Percentiles rank a stretch among this genome's conserved stretches.
These are phyloP conservation scores for Yamadazyma taylorii DNA, from an alignment of 1,139 yeast genomes.

Conservation along the genomic window DNA sequence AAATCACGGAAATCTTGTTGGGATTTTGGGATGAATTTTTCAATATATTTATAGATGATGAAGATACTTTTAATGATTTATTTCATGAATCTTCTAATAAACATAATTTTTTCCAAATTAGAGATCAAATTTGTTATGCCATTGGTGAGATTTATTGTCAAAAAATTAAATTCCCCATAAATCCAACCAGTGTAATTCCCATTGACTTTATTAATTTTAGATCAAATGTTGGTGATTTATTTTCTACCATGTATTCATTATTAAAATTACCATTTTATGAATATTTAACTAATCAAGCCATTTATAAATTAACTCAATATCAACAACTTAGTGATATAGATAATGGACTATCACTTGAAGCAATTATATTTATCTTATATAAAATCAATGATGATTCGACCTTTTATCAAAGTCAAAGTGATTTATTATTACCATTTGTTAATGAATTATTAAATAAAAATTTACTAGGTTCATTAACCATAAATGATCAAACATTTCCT, in stretches of 20 bases:
- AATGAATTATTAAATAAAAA: slow-evolving; percentile 26
- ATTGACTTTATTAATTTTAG: slow-evolving; percentile 67
- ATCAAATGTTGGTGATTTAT: slow-evolving; percentile 71
- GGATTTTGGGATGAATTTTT: slow-evolving; percentile 81
- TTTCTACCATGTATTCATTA: slow-evolving; percentile 67
- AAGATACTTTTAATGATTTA: slow-evolving; percentile 35
- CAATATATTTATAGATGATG: slow-evolving; percentile 60
- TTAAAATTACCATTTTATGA: slow-evolving; percentile 58
- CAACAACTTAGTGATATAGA: neutral
- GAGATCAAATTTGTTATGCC: slow-evolving; percentile 39
- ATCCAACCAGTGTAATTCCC: slow-evolving; percentile 13
- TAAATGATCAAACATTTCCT: slow-evolving; percentile 14
- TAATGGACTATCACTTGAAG: slow-evolving; percentile 51
- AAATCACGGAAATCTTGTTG: slow-evolving; percentile 62
- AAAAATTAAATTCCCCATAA: slow-evolving; percentile 43
- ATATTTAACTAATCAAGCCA: slow-evolving; percentile 45
- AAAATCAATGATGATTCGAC: slow-evolving; percentile 52
- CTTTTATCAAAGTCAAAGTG: slow-evolving; percentile 33
- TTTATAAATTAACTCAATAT: slow-evolving; percentile 19
- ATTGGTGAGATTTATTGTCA: slow-evolving; percentile 62
- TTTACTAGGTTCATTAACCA: slow-evolving; percentile 19
- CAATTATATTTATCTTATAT: slow-evolving; percentile 63
- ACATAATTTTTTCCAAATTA: slow-evolving; percentile 23
- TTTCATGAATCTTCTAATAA: slow-evolving; percentile 10
- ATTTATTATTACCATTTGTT: slow-evolving; percentile 26